Conservation (phyloP, 164 flowering plant genomes). For the Platanus orientalis region DNA sequence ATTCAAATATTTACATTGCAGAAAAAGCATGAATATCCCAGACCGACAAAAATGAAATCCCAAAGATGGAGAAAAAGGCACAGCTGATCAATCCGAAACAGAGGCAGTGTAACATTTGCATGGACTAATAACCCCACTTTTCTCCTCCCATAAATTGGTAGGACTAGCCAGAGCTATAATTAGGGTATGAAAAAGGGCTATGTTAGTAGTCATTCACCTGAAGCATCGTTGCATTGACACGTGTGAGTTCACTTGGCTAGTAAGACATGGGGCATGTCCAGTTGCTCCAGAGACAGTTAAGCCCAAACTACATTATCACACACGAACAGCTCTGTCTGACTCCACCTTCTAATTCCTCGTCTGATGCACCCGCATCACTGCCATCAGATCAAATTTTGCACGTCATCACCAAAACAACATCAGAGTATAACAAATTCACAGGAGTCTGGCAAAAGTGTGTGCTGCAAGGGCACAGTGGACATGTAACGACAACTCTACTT, state of each 20-base stretch:
- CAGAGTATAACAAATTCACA: background rate
- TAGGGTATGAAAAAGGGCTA: background rate
- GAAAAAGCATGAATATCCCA: constrained; percentile 4
- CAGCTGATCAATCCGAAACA: constrained; percentile 13
- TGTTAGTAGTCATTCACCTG: constrained; percentile 11
- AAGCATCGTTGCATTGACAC: constrained; percentile 1
- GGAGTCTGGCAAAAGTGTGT: background rate
- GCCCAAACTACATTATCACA: constrained; percentile 47
- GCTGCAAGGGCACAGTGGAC: background rate
- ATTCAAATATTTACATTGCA: background rate
- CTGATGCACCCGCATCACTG: constrained; percentile 62
- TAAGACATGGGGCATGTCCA: background rate
- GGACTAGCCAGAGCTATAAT: background rate
- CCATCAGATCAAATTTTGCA: constrained; percentile 10
- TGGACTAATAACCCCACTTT: constrained; percentile 3
- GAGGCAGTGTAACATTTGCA: background rate
- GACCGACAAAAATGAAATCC: constrained; percentile 32
- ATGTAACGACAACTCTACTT: background rate
- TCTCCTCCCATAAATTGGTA: background rate
- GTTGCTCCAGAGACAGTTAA: background rate
- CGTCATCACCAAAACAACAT: constrained; percentile 7
- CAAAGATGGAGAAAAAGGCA: constrained; percentile 13
- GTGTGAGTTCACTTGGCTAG: constrained; percentile 4
- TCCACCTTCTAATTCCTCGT: constrained; percentile 53
- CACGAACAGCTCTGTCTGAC: constrained; percentile 57